Conservation (phyloP, 306 rosid species). For the Trifolium repens region DNA sequence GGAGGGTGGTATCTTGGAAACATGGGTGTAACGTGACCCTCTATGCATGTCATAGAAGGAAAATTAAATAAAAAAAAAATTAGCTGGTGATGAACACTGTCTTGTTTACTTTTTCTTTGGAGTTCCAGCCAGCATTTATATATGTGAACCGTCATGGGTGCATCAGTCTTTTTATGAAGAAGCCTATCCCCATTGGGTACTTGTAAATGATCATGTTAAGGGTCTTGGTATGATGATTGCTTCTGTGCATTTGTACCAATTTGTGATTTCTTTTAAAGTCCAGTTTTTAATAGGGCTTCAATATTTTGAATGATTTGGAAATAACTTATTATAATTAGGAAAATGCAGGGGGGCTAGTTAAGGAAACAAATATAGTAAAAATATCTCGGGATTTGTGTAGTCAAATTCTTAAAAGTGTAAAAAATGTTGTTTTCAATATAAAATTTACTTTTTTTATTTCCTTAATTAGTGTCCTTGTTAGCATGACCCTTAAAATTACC, state of each 20-base stretch:
- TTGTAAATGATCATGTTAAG: constrained; percentile 26
- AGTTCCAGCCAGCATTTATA: constrained; percentile 28
- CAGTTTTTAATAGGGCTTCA: not conserved
- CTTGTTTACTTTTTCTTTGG: constrained; percentile 15
- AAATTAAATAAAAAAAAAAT: constrained; percentile 14
- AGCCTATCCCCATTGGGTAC: constrained; percentile 29
- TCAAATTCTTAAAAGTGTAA: too few species aligned
- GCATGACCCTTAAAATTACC: not conserved
- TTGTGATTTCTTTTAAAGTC: constrained; percentile 12
- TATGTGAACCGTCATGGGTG: constrained; percentile 7
- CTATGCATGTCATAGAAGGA: not conserved
- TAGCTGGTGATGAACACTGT: constrained; percentile 15
- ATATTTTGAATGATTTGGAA: constrained; percentile 5
- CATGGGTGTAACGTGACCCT: too few species aligned
- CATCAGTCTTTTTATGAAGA: constrained; percentile 24
- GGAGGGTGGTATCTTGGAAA: not conserved
- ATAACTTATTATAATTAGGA: not conserved
- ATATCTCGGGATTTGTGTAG: too few species aligned
- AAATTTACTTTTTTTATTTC: too few species aligned
- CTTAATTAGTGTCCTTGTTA: too few species aligned
- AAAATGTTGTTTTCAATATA: too few species aligned
- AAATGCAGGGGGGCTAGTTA: too few species aligned
- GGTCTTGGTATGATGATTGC: constrained; percentile 25
- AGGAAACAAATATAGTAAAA: too few species aligned
- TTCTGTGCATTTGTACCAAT: not conserved